Evolutionary conservation across 2,329 filamentous ascomycete genomes (phyloP).

Genomic region (Exophiala dermatitidis): DNA sequence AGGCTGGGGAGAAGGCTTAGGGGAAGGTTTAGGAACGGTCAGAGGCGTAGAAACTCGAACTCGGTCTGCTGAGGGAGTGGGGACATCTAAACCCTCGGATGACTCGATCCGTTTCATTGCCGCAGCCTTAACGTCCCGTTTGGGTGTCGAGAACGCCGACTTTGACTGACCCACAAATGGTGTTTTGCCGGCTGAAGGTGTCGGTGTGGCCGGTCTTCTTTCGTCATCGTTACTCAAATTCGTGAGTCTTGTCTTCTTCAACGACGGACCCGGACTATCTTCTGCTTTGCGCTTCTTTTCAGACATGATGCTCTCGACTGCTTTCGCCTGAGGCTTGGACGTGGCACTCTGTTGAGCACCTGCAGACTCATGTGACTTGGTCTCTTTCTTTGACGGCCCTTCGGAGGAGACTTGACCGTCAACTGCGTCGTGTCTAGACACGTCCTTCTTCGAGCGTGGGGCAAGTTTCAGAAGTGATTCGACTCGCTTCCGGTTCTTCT

Average conservation of each 20-base stretch:
- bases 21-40: constrained; percentile 18
- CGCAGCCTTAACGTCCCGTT: constrained; percentile 36
- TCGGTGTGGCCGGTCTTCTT: constrained; percentile 32
- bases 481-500: constrained; percentile 43
- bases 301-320: constrained; percentile 10
- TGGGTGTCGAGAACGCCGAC: constrained; percentile 35
- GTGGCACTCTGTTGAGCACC: constrained; percentile 23
- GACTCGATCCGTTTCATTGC: constrained; percentile 37
- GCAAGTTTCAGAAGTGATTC: constrained; percentile 41
- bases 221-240: constrained; percentile 22
- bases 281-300: constrained; percentile 23
- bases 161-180: constrained; percentile 27
- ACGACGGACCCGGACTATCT: constrained; percentile 9
- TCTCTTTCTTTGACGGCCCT: constrained; percentile 11
- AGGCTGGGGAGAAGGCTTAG: constrained; percentile 23
- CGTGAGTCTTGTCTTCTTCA: constrained; percentile 27
- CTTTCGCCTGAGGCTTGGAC: constrained; percentile 2
- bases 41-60: constrained; percentile 29
- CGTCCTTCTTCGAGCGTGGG: constrained; percentile 23
- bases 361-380: constrained; percentile 14
- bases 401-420: constrained; percentile 1
- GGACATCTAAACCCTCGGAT: constrained; percentile 33
- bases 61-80: constrained; percentile 32
- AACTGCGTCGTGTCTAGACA: constrained; percentile 6
- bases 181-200: constrained; percentile 32